A percentile compares a stretch with the other conserved stretches of the same genome.
Conservation (phyloP, 78 protist genomes). For the Carpediemonas membranifera region DNA sequence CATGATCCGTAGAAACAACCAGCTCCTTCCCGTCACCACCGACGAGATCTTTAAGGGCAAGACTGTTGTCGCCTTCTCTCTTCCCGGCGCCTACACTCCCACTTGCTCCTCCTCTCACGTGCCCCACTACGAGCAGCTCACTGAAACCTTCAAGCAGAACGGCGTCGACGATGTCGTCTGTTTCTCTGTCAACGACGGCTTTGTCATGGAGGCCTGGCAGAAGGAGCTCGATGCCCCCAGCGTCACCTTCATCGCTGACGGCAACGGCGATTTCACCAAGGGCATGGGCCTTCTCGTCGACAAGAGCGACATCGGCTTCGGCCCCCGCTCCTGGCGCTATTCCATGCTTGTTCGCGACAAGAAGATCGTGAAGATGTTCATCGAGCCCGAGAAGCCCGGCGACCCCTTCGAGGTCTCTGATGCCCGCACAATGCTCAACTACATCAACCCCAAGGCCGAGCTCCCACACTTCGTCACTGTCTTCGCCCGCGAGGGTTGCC, state of each 20-base stretch:
- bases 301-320: constrained; percentile 19
- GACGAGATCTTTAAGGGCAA: constrained; percentile 14
- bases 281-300: constrained; percentile 15
- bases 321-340: constrained; percentile 29
- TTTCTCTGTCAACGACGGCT: constrained; percentile 1
- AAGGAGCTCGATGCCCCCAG: background rate
- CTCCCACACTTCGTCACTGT: no score
- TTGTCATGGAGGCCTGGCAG: constrained; percentile 1
- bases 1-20: no score
- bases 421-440: constrained; percentile 16
- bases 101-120: constrained; percentile 2
- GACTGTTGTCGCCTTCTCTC: background rate
- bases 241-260: constrained; percentile 19
- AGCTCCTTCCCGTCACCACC: no score
- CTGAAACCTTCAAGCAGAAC: background rate
- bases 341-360: background rate
- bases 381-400: constrained; percentile 13
- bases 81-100: constrained; percentile 3
- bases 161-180: background rate
- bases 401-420: constrained; percentile 31
- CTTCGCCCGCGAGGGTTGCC: no score
- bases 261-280: constrained; percentile 16
- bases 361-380: constrained; percentile 19
- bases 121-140: background rate
- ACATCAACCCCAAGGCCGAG: no score